Evolutionary conservation across 345 rosid genomes (phyloP), one percentile per base, ranked within the genome.

Genomic region (Citrus mangshanensis): DNA sequence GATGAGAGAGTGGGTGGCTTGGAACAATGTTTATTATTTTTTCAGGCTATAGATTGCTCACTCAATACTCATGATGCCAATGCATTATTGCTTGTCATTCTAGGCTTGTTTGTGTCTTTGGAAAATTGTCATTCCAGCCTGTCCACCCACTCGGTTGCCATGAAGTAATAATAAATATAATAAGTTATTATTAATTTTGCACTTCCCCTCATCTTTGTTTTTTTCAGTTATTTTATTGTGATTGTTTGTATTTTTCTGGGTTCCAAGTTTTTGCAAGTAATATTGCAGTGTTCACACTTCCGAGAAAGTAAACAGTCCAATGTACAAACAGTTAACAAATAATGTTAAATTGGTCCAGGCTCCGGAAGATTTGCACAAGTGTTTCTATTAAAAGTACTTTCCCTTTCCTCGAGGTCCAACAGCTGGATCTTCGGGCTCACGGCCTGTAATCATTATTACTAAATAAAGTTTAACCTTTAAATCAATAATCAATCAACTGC

Each of bases 371-470:
- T 9, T 59, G 5, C 7, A 21, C 10, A 6, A 19, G 27, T 27
- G 42, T 30, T 56, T 51, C 25, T 35, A 25, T 16, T 7, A 2
- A 65, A 71, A 76, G 62, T 3, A 25, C 64, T 49, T 59, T 10
- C 27, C 25, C 65, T 49, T 73, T 77, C 8, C 46, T 54, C 69
- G 25, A 40, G 40, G 60, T 22, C 68, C 38, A 55, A 62, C 80
- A 32, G 70, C 74, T 71, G 77, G 83, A 25, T 76, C 59, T 78
- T 21, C 68, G 58, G 63, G 0, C 19, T 62, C 63, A 18, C 62
- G 19, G 27, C 8, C 9, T 3, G 60, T 1, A 12, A 22, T 38
- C 42, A 25, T 1, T 35, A 32, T 32, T 37, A 19, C 37, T 37
- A 6, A 25, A 64, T 28, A n/a, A 19, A 13, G 14, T 8, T n/a